Evolutionary conservation across 1,139 yeast genomes (phyloP).

Genomic region (Arxiozyma slooffiae): DNA sequence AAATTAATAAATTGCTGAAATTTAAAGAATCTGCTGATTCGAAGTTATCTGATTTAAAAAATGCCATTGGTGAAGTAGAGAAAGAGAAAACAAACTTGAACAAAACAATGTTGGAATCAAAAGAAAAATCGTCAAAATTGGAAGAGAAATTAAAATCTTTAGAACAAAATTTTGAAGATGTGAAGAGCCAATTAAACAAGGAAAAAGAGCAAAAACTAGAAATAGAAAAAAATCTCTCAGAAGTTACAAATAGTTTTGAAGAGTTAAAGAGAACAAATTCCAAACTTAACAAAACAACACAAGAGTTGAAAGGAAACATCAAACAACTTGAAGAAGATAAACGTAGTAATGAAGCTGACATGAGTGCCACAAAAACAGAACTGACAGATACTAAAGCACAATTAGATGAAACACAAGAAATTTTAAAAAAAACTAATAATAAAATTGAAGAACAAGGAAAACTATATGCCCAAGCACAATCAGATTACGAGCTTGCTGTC

Average conservation of each 20-base stretch:
- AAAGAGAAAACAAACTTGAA: background rate
- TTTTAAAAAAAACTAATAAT: background rate
- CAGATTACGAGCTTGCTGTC: background rate
- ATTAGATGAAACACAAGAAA: background rate
- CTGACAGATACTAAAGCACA: background rate
- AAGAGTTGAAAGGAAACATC: background rate
- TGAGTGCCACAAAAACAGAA: background rate
- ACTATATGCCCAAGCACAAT: background rate
- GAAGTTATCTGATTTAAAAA: background rate
- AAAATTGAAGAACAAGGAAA: background rate
- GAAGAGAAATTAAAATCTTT: background rate
- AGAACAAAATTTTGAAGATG: background rate
- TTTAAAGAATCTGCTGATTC: background rate
- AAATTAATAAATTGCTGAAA: background rate
- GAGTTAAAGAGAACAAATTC: background rate
- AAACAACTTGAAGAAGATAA: background rate
- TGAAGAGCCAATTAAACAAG: background rate
- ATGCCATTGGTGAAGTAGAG: conserved; percentile 2
- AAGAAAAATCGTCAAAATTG: background rate
- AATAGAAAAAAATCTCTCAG: background rate
- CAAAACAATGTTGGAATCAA: background rate
- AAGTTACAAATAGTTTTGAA: background rate
- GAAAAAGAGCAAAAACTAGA: background rate
- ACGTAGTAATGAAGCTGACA: background rate
- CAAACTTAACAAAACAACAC: background rate